A percentile compares a stretch with the other conserved stretches of the same genome.
Evolutionary conservation across 2,329 filamentous ascomycete species (phyloP).

Genomic region (Venturiaceae sp.): DNA sequence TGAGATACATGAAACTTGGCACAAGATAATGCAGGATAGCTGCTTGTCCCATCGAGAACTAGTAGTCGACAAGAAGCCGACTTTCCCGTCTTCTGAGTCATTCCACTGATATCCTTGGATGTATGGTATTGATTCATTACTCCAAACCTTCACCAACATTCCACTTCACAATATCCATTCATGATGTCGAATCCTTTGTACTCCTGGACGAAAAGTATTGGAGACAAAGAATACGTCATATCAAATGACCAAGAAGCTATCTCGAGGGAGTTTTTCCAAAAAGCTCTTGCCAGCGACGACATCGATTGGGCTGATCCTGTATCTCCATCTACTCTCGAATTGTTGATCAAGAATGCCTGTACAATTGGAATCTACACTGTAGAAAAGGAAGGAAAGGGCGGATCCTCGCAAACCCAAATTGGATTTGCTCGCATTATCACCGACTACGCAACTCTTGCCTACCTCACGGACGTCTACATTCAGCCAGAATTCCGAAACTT

Average conservation of each 20-base stretch:
- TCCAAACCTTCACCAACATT: no score
- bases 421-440: constrained; percentile 57
- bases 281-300: constrained; percentile 17
- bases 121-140: no score
- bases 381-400: background rate
- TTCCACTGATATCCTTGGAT: no score
- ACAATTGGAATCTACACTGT: constrained; percentile 20
- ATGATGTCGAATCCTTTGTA: background rate
- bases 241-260: constrained; percentile 17
- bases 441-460: constrained; percentile 59
- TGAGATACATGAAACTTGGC: no score
- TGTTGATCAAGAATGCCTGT: constrained; percentile 22
- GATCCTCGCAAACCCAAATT: constrained; percentile 27
- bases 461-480: constrained; percentile 61
- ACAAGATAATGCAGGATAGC: no score
- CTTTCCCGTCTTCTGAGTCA: no score
- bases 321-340: constrained; percentile 8
- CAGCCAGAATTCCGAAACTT: constrained; percentile 47
- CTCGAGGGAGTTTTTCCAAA: constrained; percentile 19
- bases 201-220: background rate
- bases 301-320: constrained; percentile 22
- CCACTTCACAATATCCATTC: no score
- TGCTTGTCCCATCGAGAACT: no score
- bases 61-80: no score
- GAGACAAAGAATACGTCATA: constrained; percentile 13